Evolutionary conservation across 208 protist species (phyloP).

Genomic region (Balamuthia mandrillaris): DNA sequence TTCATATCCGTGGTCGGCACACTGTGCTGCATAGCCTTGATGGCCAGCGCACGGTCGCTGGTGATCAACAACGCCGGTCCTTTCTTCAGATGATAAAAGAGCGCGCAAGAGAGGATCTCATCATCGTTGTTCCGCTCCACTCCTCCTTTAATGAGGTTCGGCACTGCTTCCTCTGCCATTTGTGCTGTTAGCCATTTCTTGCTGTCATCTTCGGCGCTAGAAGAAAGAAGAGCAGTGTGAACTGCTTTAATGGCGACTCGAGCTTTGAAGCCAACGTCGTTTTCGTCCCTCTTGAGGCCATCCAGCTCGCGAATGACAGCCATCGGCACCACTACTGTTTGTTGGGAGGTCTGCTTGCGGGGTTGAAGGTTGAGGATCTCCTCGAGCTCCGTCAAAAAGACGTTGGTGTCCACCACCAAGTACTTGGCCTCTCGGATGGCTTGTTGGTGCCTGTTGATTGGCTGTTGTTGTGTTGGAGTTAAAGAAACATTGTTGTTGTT

Average conservation of each 20-base stretch:
- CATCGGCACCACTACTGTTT: not conserved
- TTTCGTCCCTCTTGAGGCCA: not conserved
- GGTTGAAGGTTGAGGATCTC: not conserved
- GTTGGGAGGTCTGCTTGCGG: not conserved
- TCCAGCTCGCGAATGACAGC: slow-evolving; percentile 1
- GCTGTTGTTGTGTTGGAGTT: too few relatives aligned
- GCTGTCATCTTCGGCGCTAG: not conserved
- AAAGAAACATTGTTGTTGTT: too few relatives aligned
- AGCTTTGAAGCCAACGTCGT: not conserved
- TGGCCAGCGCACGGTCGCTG: not conserved
- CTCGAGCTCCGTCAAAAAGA: not conserved
- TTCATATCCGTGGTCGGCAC: slow-evolving; percentile 7
- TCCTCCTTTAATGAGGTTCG: not conserved
- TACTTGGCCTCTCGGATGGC: too few relatives aligned
- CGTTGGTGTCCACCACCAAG: not conserved
- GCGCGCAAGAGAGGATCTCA: slow-evolving; percentile 2
- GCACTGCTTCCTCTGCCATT: too few relatives aligned
- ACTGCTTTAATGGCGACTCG: not conserved
- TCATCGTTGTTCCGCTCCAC: slow-evolving; percentile 1
- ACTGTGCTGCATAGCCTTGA: not conserved
- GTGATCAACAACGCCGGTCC: not conserved
- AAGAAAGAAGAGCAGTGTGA: not conserved
- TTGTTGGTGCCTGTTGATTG: too few relatives aligned
- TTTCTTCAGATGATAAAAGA: not conserved
- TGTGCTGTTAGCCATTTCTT: too few relatives aligned